Evolutionary conservation across 441 rosid species (phyloP), one percentile per base, ranked within the genome.

Genomic region (Sinapis alba): DNA sequence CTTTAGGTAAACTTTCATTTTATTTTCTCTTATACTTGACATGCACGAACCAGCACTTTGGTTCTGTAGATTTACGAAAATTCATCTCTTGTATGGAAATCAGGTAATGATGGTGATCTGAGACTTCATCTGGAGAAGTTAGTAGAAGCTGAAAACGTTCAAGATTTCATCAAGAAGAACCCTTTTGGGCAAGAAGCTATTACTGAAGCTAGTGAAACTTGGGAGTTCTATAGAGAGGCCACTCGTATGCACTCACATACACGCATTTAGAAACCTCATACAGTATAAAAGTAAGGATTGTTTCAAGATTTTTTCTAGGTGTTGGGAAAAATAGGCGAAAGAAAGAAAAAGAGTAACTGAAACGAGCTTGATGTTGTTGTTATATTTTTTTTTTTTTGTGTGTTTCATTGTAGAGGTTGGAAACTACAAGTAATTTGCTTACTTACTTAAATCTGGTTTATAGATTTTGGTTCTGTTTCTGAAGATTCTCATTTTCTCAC

Each of bases 111-210:
- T 77, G 98, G 94, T 26, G 89, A 89, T 69, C 77, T 96, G 45
- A 88, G 89, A 71, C 84, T 83, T 74, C 82, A 93, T 83, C 74
- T 96, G 68, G 92, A 90, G 76, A 71, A 73, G 59, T 59, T 93
- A 67, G 84, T 76, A 47, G 83, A 65, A 57, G 89, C 93, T 19
- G 85, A 85, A 28, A 85, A 86, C 66, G 83, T 89, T 27, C 96
- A 79, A 78, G 84, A 71, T 18, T 96, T 85, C 70, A 83, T 91
- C 10, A 88, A 79, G 79, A 83, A 82, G 6, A 83, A 90, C 60
- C 89, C 92, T 21, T 87, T 91, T 71, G 99, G 97, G 27, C 97
- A 95, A 78, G 79, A 65, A 9, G 84, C 88, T 38, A 86, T 95
- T 34, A 82, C 85, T 1, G 84, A 88, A 83, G 43, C 68, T 38